Conservation (phyloP, 2,329 filamentous ascomycete genomes). For the Diatrype stigma region DNA sequence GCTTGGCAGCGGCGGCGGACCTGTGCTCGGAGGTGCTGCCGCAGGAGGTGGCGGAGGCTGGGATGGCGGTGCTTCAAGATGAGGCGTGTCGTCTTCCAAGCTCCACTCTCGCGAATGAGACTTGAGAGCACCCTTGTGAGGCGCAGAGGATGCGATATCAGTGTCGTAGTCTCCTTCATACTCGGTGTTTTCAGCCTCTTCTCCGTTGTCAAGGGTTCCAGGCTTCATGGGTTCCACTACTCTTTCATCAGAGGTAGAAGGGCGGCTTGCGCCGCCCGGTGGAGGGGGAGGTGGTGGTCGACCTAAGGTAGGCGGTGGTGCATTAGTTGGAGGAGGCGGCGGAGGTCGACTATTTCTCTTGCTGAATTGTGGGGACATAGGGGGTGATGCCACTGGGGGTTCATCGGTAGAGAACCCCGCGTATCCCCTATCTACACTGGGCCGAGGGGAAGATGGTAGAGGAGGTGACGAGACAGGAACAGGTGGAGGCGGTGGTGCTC, state of each 20-base stretch:
- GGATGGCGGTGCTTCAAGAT: conserved; percentile 39
- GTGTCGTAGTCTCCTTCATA: conserved; percentile 99
- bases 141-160: conserved; percentile 90
- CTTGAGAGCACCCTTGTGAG: conserved; percentile 89
- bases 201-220: conserved; percentile 47
- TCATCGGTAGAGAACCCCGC: conserved; percentile 33
- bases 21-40: conserved; percentile 50
- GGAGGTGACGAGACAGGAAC: conserved; percentile 40
- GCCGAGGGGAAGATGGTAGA: conserved; percentile 40
- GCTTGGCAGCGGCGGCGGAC: conserved; percentile 62
- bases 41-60: conserved; percentile 55
- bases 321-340: conserved; percentile 52
- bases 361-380: conserved; percentile 32
- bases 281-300: conserved; percentile 65
- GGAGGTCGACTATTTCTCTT: conserved; percentile 55
- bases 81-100: conserved; percentile 62
- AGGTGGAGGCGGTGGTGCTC: conserved; percentile 40
- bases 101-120: conserved; percentile 74
- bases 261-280: conserved; percentile 46
- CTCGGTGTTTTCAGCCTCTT: conserved; percentile 79
- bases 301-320: conserved; percentile 45
- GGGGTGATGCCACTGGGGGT: conserved; percentile 34
- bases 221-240: conserved; percentile 38
- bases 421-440: conserved; percentile 24
- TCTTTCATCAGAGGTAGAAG: conserved; percentile 55